These are phyloP conservation scores for Trichophyton schoenleinii DNA, from an alignment of 2,329 filamentous ascomycete genomes.

Conservation along the genomic window DNA sequence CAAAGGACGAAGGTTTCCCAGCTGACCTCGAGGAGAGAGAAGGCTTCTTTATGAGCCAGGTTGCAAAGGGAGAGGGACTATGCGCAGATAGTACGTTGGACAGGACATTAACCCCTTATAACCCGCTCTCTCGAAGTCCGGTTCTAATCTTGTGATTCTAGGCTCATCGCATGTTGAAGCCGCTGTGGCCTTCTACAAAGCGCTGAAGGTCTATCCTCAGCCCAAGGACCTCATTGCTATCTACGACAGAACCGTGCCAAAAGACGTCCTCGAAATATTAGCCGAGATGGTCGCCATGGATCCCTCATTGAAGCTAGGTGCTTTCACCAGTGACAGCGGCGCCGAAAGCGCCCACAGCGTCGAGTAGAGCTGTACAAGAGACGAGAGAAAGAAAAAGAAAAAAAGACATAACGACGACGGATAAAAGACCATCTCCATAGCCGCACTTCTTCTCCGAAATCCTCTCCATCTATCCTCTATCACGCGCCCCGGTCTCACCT, in stretches of 20 bases:
- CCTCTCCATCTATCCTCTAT: background rate
- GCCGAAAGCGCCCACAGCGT: slow-evolving; percentile 22
- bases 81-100: slow-evolving; percentile 60
- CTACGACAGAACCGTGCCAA: slow-evolving; percentile 96
- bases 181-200: slow-evolving; percentile 93
- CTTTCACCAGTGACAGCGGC: slow-evolving; percentile 25
- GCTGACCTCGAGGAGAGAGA: slow-evolving; percentile 84
- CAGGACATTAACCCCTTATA: background rate
- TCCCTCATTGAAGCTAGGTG: slow-evolving; percentile 52
- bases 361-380: slow-evolving; percentile 20
- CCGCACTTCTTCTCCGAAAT: background rate
- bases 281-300: slow-evolving; percentile 97
- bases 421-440: background rate
- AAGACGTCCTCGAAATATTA: slow-evolving; percentile 91
- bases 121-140: background rate
- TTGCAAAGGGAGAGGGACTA: slow-evolving; percentile 74
- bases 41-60: slow-evolving; percentile 91
- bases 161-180: slow-evolving; percentile 53
- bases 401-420: background rate
- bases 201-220: slow-evolving; percentile 93
- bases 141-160: slow-evolving; percentile 12
- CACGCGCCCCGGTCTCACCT: background rate
- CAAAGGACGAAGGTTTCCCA: slow-evolving; percentile 86
- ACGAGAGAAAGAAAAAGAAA: too few relatives aligned
- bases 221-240: slow-evolving; percentile 87